Evolutionary conservation across 1,284 basidiomycete genomes (phyloP), one percentile per base, ranked within the genome.

Genomic region (Pholiota adiposa): DNA sequence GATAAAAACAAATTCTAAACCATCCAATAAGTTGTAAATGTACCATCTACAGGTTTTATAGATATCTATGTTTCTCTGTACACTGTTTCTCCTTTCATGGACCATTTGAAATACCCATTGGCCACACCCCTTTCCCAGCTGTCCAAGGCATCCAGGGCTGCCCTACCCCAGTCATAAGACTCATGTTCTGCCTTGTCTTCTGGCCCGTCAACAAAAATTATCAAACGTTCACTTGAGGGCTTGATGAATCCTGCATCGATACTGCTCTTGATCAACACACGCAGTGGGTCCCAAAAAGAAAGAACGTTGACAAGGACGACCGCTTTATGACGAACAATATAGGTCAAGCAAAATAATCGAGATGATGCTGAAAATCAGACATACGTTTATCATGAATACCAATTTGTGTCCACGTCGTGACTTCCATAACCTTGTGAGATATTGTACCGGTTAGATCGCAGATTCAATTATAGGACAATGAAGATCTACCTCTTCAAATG

Each of bases 391-490:
- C 80, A 72, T 97, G 95, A 60, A 97, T 94, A 19, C 93, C 93
- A 16, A 97, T 77, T 72, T 96, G 92, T 8, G 87, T 89, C 96
- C 96, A 98, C 2, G 95, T 96, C 40, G 90, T 84, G 65, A 93
- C 95, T 75, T 97, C 96, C 51, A 97, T 75, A 23, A 95, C 79
- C 90, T n/a, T n/a, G n/a, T 93, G 63, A 19, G 7, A n/a, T 21
- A 31, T 31, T 31, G 16, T 12, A 29, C 49, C 44, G 25, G 12
- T 34, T 19, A 12, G 3, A 16, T 4, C 21, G 18, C n/a, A 57
- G 44, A 36, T 41, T 33, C 29, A 16, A 50, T 4, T 43, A 16
- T 9, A 34, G 4, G 29, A 25, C 9, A 56, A 25, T 6, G 18
- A 54, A 55, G 33, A 31, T 63, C 40, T 50, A 91, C 91, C 81